These are phyloP conservation scores for Komagataella kurtzmanii DNA, from an alignment of 805 yeast species.

Conservation along the genomic window DNA sequence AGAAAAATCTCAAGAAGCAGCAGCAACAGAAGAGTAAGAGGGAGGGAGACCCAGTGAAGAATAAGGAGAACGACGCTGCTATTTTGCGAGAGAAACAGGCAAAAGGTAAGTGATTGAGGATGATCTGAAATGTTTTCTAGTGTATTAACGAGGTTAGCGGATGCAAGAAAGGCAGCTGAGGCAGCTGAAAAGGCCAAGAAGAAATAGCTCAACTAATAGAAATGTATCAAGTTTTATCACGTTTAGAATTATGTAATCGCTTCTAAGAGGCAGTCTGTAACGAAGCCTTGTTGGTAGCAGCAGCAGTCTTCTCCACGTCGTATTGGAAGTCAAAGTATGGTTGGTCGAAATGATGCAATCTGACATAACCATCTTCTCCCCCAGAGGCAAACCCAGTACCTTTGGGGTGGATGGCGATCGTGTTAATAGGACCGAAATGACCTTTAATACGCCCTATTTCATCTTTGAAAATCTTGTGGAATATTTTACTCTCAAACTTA, in stretches of 20 bases:
- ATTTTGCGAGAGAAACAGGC: constrained; percentile 82
- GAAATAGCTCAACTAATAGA: not conserved
- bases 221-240: not conserved
- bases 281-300: constrained; percentile 15
- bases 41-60: constrained; percentile 73
- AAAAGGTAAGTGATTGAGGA: constrained; percentile 40
- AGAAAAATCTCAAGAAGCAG: constrained; percentile 73
- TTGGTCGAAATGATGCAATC: constrained; percentile 89
- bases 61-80: constrained; percentile 85
- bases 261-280: not conserved
- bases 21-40: constrained; percentile 56
- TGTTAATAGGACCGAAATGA: constrained; percentile 97
- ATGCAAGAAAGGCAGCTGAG: constrained; percentile 19
- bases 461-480: constrained; percentile 88
- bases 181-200: constrained; percentile 8
- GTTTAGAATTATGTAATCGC: not conserved
- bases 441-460: constrained; percentile 97
- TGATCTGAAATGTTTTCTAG: not conserved
- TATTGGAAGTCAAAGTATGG: constrained; percentile 86
- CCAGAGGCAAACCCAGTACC: constrained; percentile 94
- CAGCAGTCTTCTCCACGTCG: constrained; percentile 78
- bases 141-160: constrained; percentile 11
- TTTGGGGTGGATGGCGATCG: constrained; percentile 86
- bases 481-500: constrained; percentile 91
- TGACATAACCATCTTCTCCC: constrained; percentile 95